These are phyloP conservation scores for Penicillium sp. DNA, from an alignment of 2,329 filamentous ascomycete species.

Conservation along the genomic window DNA sequence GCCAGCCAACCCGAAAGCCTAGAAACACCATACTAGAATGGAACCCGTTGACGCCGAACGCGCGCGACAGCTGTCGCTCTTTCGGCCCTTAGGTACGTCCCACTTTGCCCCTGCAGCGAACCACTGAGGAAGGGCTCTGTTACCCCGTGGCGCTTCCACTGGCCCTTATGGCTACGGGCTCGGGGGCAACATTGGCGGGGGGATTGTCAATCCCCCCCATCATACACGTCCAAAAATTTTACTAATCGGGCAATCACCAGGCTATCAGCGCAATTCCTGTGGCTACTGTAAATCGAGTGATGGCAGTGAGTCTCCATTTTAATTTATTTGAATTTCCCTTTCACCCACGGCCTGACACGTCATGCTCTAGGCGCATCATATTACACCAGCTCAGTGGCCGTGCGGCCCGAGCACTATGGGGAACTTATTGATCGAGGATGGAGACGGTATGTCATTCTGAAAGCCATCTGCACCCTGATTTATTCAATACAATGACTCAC, in stretches of 20 bases:
- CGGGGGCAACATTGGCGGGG: not conserved
- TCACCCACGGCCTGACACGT: slow-evolving; percentile 16
- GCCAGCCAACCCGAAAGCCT: slow-evolving; percentile 7
- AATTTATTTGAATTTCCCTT: not conserved
- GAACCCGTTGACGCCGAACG: slow-evolving; percentile 39
- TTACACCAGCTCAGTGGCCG: slow-evolving; percentile 46
- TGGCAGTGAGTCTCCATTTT: slow-evolving; percentile 43
- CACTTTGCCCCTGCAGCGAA: slow-evolving; percentile 20
- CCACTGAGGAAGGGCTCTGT: slow-evolving; percentile 33
- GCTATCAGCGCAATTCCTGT: slow-evolving; percentile 50
- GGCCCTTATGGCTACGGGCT: slow-evolving; percentile 13
- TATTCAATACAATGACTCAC: slow-evolving; percentile 11
- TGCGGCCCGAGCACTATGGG: slow-evolving; percentile 50
- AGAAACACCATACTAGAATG: slow-evolving; percentile 18
- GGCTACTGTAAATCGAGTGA: slow-evolving; percentile 50
- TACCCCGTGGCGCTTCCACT: slow-evolving; percentile 37
- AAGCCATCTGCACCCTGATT: not conserved
- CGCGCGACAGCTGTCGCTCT: slow-evolving; percentile 44
- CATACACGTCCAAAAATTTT: not conserved
- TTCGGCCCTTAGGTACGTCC: slow-evolving; percentile 46
- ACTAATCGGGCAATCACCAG: slow-evolving; percentile 1
- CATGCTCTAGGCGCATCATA: slow-evolving; percentile 43
- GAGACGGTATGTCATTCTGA: slow-evolving; percentile 41
- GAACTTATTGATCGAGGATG: slow-evolving; percentile 50
- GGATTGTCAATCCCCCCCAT: not conserved